Percentiles rank a stretch among this genome's conserved stretches.
Evolutionary conservation across 345 rosid genomes (phyloP).

Genomic region (Gossypium sturtianum): DNA sequence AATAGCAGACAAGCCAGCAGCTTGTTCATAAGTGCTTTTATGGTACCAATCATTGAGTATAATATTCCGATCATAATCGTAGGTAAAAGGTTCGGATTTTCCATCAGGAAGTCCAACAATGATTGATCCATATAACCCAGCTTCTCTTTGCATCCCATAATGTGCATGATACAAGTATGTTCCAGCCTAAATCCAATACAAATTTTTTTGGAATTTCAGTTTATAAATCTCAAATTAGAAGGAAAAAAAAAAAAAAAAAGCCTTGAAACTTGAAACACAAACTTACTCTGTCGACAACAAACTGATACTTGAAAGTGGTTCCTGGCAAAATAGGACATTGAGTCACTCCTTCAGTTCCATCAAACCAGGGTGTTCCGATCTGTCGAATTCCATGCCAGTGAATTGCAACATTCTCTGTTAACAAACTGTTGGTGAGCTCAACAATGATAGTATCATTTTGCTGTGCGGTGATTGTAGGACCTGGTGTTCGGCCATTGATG

Average conservation of each 20-base stretch:
- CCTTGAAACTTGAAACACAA: background rate
- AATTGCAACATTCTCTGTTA: conserved; percentile 40
- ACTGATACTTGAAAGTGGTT: conserved; percentile 50
- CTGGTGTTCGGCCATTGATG: conserved; percentile 57
- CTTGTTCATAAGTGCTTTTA: conserved; percentile 51
- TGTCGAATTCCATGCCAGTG: conserved; percentile 24
- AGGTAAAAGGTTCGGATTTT: conserved; percentile 51
- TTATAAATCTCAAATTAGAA: no score
- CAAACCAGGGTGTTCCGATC: conserved; percentile 72
- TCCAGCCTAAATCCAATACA: conserved; percentile 39
- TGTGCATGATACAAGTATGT: conserved; percentile 75
- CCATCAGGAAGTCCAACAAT: conserved; percentile 40
- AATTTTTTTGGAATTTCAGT: background rate
- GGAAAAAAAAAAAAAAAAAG: background rate
- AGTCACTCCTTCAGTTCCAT: conserved; percentile 63
- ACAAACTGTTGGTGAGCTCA: conserved; percentile 55
- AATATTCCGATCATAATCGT: conserved; percentile 55
- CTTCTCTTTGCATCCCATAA: conserved; percentile 75
- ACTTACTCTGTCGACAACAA: conserved; percentile 69
- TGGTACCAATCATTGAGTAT: conserved; percentile 79
- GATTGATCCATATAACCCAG: conserved; percentile 67
- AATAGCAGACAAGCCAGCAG: conserved; percentile 50
- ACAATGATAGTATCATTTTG: conserved; percentile 66
- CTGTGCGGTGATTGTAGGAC: conserved; percentile 53
- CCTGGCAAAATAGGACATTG: conserved; percentile 73